These are phyloP conservation scores for Talaromyces trachyspermus DNA, from an alignment of 495 filamentous ascomycete species.

Conservation along the genomic window DNA sequence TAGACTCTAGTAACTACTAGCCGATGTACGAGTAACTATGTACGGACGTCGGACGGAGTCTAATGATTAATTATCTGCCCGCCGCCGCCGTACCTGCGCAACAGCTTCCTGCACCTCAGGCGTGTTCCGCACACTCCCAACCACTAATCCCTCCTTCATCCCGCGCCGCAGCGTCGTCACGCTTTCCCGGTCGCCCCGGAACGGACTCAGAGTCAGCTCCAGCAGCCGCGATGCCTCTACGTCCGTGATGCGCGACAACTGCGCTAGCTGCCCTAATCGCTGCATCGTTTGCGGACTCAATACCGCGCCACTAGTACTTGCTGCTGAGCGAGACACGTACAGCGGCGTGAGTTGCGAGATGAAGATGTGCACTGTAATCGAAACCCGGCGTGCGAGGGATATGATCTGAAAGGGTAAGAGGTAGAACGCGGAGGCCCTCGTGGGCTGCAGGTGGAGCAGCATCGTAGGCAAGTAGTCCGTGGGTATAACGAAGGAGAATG, in stretches of 20 bases:
- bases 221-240: constrained; percentile 61
- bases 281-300: constrained; percentile 31
- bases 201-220: constrained; percentile 75
- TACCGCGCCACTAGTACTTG: constrained; percentile 14
- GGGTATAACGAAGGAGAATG: constrained; percentile 37
- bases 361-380: constrained; percentile 80
- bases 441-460: constrained; percentile 48
- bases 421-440: constrained; percentile 41
- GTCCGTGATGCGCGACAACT: constrained; percentile 48
- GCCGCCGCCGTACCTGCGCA: constrained; percentile 51
- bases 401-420: constrained; percentile 88
- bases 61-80: constrained; percentile 18
- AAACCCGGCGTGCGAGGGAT: constrained; percentile 64
- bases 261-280: constrained; percentile 34
- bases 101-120: constrained; percentile 71
- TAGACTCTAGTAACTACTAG: too few species aligned
- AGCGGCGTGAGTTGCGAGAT: constrained; percentile 64
- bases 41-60: not conserved
- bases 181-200: constrained; percentile 58
- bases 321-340: constrained; percentile 24
- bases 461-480: constrained; percentile 21
- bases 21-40: too few species aligned
- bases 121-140: constrained; percentile 64
- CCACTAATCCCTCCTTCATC: constrained; percentile 69
- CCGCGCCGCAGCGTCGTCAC: constrained; percentile 52